Evolutionary conservation across 202 grass and related monocot genomes (phyloP), one percentile per base, ranked within the genome.

Genomic region (Miscanthus sacchariflorus): DNA sequence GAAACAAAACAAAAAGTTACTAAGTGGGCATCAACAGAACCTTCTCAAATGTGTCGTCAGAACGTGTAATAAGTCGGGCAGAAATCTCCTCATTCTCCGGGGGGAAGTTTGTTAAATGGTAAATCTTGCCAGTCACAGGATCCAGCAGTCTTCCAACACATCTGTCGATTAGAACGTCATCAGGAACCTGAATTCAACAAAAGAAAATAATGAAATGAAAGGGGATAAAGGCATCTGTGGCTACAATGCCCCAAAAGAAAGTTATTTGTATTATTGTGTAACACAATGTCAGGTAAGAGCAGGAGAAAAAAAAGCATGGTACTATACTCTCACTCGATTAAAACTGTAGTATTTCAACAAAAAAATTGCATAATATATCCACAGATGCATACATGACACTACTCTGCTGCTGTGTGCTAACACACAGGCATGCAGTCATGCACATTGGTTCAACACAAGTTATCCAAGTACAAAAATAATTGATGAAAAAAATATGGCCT

Each of bases 61-160:
- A 93, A 30, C 96, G 92, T 43, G 89, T 86, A 86, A 89, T 79
- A 79, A 98, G 89, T 45, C 96, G 91, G 83, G 80, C 48, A 74
- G 90, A 85, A 89, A 98, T 90, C 80, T 98, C 93, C 80, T 98
- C 90, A 81, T 87, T 93, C 90, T 96, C 90, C 4, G 93, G 93
- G 59, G 90, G 92, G 12, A 82, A 94, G 78, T 91, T 94, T 81
- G 89, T 98, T 61, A 96, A 59, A 85, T 98, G 96, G 70, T 98
- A 98, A 94, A 98, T 96, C 90, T 98, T 98, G 27, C 92, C 90
- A 21, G 93, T 94, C 50, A 89, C 76, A 70, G 90, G 96, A 90
- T 98, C 96, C 81, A 98, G 36, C 87, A 92, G 91, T 92, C 96
- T 98, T 89, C 96, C 96, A 79, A 98, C 87, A 87, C 93, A 96